Evolutionary conservation across 2,329 filamentous ascomycete species (phyloP), one percentile per base, ranked within the genome.

Genomic region (Arthrobotrys pseudoclavata): DNA sequence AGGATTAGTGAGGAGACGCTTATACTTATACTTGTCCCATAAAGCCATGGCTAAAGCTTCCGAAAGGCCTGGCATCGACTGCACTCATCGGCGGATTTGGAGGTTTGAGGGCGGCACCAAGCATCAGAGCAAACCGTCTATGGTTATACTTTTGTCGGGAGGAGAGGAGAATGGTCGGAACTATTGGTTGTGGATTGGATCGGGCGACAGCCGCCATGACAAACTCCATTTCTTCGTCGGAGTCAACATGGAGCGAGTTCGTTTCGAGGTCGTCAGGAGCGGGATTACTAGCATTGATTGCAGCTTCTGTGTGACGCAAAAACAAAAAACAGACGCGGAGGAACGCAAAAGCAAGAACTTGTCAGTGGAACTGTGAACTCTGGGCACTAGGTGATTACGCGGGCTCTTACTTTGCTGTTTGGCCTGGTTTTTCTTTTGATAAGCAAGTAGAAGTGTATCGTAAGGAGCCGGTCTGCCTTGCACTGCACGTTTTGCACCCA

Each of bases 351-450:
- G 50, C 12, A 45, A 76, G 60, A 78, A 69, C 42, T 48, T 47
- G 57, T 69, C 57, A 68, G 29, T 64, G 34, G 50, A 20, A 78
- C 60, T 47, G 47, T 52, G 67, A 24, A 50, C 47, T 68, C n/a
- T 47, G 50, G 18, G 47, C 31, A 12, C 37, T 55, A 26, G 24
- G 55, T 37, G 18, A n/a, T 29, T 40, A 42, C 31, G 53, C 10
- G 24, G n/a, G 15, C 20, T 88, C 91, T 85, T 87, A 94, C 93
- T 97, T 84, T 98, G 96, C 85, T 97, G 93, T 82, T 97, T 97
- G 22, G 96, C 96, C 84, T 98, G 96, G 82, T 99, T 99, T 87
- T 97, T 98, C 87, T 98, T 97, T 84, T 96, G 92, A 82, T 96
- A 96, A 6, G 91, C 91, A 13, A 92, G 90, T 42, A 97, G 87